Conservation (phyloP, 2,329 filamentous ascomycete genomes). For the Cercospora beticola region DNA sequence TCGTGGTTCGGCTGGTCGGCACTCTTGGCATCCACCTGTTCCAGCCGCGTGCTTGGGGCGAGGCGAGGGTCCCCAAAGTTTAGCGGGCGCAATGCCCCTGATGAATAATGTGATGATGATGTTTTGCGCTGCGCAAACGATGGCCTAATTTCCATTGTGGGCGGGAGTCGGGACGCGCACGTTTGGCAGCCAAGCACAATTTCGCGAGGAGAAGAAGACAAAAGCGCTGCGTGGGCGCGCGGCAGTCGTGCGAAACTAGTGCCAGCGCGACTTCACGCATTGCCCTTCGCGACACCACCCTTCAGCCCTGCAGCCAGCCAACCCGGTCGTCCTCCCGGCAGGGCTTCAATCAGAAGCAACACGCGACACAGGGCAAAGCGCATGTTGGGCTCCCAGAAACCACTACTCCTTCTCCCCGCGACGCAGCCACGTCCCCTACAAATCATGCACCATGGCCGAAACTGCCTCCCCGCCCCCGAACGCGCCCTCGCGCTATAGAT, state of each 20-base stretch:
- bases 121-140: background rate
- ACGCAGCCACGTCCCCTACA: background rate
- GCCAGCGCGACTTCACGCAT: background rate
- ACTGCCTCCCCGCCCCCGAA: background rate
- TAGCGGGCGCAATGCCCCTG: background rate
- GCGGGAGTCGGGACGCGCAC: background rate
- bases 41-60: background rate
- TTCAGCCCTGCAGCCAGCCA: background rate
- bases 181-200: background rate
- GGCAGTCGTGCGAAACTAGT: background rate
- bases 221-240: background rate
- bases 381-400: background rate
- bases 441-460: slow-evolving; percentile 26
- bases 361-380: background rate
- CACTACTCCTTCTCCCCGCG: background rate
- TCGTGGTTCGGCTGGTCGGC: background rate
- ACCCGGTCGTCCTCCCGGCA: background rate
- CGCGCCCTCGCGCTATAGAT: slow-evolving; percentile 25
- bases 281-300: background rate
- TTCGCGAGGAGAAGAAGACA: background rate
- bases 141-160: background rate
- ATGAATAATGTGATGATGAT: too few relatives aligned
- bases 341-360: background rate
- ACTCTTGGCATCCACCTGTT: background rate
- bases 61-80: background rate